Conservation (phyloP, 805 yeast species). For the Hagleromyces aurorensis region DNA sequence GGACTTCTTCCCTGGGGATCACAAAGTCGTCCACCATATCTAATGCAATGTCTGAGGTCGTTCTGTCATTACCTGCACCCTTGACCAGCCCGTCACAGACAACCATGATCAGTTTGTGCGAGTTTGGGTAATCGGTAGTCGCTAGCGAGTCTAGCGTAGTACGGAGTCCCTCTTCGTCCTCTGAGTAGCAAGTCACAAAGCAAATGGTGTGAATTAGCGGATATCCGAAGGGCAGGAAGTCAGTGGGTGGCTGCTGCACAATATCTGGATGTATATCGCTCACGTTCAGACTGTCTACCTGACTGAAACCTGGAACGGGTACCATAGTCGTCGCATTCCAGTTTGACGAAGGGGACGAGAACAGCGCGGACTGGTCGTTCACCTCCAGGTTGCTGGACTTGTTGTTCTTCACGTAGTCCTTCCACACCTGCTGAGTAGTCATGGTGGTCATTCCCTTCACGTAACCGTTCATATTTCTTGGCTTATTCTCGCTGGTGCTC, state of each 20-base stretch:
- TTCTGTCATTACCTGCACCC: constrained; percentile 82
- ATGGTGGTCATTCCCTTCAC: constrained; percentile 41
- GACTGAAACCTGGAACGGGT: constrained; percentile 7
- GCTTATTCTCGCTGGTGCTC: constrained; percentile 1
- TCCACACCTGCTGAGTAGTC: constrained; percentile 51
- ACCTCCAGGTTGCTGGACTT: constrained; percentile 4
- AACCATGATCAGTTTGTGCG: constrained; percentile 79
- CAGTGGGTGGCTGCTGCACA: constrained; percentile 86
- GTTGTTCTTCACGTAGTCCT: constrained; percentile 5
- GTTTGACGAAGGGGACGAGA: constrained; percentile 12
- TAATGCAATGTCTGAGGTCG: constrained; percentile 86
- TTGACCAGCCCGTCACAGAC: constrained; percentile 92
- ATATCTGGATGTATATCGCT: constrained; percentile 65
- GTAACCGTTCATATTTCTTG: constrained; percentile 9
- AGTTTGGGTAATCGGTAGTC: constrained; percentile 92
- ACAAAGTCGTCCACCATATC: constrained; percentile 79
- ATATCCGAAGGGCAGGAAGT: constrained; percentile 76
- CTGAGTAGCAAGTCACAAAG: constrained; percentile 90
- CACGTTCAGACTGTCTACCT: constrained; percentile 43
- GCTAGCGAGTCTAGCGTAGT: constrained; percentile 87
- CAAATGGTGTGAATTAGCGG: constrained; percentile 71
- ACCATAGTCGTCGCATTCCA: constrained; percentile 7
- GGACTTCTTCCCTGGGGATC: constrained; percentile 64
- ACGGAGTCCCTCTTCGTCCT: constrained; percentile 78
- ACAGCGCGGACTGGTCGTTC: constrained; percentile 7